phyloP scores from a whole-genome alignment of 345 rosid species.

The Gossypium sturtianum region DNA sequence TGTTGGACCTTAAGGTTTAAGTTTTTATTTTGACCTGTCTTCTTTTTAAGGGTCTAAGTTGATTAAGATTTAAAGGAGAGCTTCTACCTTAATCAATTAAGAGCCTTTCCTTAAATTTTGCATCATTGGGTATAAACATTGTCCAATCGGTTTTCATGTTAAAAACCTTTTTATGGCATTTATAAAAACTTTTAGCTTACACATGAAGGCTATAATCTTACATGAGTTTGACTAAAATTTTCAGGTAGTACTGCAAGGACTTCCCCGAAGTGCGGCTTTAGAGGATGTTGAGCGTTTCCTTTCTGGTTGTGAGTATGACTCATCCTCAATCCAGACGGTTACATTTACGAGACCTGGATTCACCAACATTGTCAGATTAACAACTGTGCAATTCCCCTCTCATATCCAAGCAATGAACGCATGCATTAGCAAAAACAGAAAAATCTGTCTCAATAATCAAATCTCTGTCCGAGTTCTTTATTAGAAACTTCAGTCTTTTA shows the following conservation, averaged over 20 bases:
- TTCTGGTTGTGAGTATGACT: conserved; percentile 53
- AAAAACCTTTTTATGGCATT: not conserved
- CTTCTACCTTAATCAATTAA: not conserved
- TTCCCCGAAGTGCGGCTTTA: conserved; percentile 37
- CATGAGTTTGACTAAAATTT: not conserved
- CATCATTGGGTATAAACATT: not conserved
- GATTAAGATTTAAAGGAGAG: not conserved
- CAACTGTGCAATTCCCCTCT: conserved; percentile 38
- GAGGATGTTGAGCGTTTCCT: conserved; percentile 77
- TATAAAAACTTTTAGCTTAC: not conserved
- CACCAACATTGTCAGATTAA: conserved; percentile 30
- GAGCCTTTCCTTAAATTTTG: not conserved
- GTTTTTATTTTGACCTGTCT: not conserved
- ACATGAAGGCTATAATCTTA: not conserved
- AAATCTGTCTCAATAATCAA: conserved; percentile 57
- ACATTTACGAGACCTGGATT: conserved; percentile 17
- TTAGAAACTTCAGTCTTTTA: conserved; percentile 11
- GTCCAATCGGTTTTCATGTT: not conserved
- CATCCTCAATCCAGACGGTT: conserved; percentile 37
- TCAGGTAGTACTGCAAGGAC: conserved; percentile 59
- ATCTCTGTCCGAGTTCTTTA: conserved; percentile 61
- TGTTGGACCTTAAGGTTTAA: not conserved
- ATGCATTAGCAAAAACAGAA: conserved; percentile 49
- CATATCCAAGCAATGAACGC: conserved; percentile 58
- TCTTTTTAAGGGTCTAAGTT: not conserved